These are phyloP conservation scores for Chlamydomonas reinhardtii DNA, from an alignment of 163 green algal species.

Conservation along the genomic window DNA sequence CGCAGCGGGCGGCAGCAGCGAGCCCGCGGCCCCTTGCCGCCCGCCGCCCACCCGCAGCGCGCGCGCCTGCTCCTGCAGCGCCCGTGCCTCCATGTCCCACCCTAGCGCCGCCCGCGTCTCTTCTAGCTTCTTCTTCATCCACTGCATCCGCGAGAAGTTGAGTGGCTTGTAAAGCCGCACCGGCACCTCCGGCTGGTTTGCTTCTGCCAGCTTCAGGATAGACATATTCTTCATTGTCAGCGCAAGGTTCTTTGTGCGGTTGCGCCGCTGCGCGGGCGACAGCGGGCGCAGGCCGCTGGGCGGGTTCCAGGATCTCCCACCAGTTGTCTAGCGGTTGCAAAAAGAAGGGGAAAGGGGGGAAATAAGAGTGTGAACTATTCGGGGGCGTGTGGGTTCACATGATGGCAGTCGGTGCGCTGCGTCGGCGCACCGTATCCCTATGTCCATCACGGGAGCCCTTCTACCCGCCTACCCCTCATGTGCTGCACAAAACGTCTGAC, in stretches of 20 bases:
- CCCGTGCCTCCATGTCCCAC: not conserved
- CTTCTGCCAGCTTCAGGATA: constrained; percentile 71
- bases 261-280: constrained; percentile 69
- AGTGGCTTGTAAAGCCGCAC: constrained; percentile 63
- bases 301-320: constrained; percentile 78
- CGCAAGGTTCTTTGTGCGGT: constrained; percentile 65
- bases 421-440: too few species aligned
- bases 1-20: constrained; percentile 21
- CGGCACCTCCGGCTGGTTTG: constrained; percentile 57
- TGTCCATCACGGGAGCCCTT: too few species aligned
- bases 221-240: constrained; percentile 68
- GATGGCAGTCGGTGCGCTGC: too few species aligned
- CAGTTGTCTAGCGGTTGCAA: constrained; percentile 66
- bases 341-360: too few species aligned
- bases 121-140: constrained; percentile 53
- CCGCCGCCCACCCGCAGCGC: not conserved
- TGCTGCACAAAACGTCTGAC: not conserved
- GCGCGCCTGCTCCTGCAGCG: not conserved
- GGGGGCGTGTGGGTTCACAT: too few species aligned
- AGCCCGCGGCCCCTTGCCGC: not conserved
- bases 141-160: constrained; percentile 43
- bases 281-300: constrained; percentile 67
- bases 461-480: too few species aligned
- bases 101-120: constrained; percentile 12
- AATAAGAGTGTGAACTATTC: too few species aligned